Evolutionary conservation across 495 filamentous ascomycete species (phyloP).

Genomic region (Pseudomonodictys pantanalensis): DNA sequence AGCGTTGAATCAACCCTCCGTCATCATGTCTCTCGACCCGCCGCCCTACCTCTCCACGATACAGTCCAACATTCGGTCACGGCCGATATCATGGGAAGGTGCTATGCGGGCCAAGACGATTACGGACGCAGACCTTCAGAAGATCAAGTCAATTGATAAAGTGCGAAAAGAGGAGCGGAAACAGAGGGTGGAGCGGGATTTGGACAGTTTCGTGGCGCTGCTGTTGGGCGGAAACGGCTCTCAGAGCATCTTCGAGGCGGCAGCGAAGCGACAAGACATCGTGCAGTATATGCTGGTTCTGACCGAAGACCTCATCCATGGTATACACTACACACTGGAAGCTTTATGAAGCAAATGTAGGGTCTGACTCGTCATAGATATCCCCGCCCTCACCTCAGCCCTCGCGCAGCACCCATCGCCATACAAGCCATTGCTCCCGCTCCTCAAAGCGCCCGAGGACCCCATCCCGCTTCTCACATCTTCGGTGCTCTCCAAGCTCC

Average conservation of each 20-base stretch:
- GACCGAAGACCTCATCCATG: constrained; percentile 80
- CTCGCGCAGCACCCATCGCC: constrained; percentile 73
- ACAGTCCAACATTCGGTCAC: constrained; percentile 89
- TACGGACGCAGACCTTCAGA: constrained; percentile 89
- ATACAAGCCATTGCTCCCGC: constrained; percentile 80
- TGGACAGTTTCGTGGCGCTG: constrained; percentile 71
- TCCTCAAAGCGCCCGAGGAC: constrained; percentile 77
- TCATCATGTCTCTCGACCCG: constrained; percentile 79
- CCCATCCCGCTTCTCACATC: constrained; percentile 86
- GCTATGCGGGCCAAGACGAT: constrained; percentile 91
- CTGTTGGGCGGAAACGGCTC: constrained; percentile 70
- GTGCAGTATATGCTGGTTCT: constrained; percentile 93
- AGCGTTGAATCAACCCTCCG: too few species aligned
- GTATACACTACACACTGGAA: constrained; percentile 47
- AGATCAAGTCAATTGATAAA: constrained; percentile 97
- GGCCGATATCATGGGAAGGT: constrained; percentile 97
- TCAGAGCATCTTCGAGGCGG: constrained; percentile 77
- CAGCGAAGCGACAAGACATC: constrained; percentile 76
- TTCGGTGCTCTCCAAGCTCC: constrained; percentile 76
- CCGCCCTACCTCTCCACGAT: constrained; percentile 86
- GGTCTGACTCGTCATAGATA: constrained; percentile 54
- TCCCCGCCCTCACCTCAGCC: constrained; percentile 69
- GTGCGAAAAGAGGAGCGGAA: constrained; percentile 83
- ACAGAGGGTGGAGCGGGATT: constrained; percentile 73
- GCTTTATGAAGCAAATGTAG: background rate